phyloP scores from a whole-genome alignment of 768 basidiomycete genomes.

The Termitomyces sp. region DNA sequence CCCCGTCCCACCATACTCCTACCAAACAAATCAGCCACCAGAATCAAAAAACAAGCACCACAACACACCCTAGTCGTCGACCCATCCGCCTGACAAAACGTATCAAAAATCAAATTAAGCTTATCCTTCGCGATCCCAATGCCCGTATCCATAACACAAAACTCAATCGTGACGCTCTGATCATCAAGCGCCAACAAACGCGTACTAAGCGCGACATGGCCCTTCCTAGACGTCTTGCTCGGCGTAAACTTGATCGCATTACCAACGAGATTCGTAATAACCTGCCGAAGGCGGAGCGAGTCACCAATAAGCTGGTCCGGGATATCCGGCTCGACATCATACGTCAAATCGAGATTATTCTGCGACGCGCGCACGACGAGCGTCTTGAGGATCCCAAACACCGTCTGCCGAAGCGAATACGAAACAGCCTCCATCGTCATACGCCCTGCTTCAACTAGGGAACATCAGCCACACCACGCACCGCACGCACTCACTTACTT shows the following conservation, averaged over 20 bases:
- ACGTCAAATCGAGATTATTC: slow-evolving; percentile 92
- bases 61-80: slow-evolving; percentile 82
- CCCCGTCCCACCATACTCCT: slow-evolving; percentile 98
- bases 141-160: slow-evolving; percentile 96
- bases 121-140: slow-evolving; percentile 99
- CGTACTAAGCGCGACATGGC: slow-evolving; percentile 87
- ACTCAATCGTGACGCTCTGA: slow-evolving; percentile 84
- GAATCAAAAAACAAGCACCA: slow-evolving; percentile 12
- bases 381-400: slow-evolving; percentile 97
- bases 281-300: slow-evolving; percentile 88
- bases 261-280: slow-evolving; percentile 92
- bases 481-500: slow-evolving; percentile 51
- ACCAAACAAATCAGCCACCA: background rate
- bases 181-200: slow-evolving; percentile 75
- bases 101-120: slow-evolving; percentile 96
- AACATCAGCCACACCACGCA: background rate
- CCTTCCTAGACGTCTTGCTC: slow-evolving; percentile 68
- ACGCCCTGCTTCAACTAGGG: slow-evolving; percentile 90
- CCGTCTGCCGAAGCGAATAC: slow-evolving; percentile 94
- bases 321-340: slow-evolving; percentile 92
- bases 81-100: slow-evolving; percentile 98
- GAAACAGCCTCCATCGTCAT: slow-evolving; percentile 99
- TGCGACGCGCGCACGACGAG: slow-evolving; percentile 96
- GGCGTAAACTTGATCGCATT: slow-evolving; percentile 98
- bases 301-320: slow-evolving; percentile 98